Base-by-base conservation (phyloP, 73 alveolate species). In the Paramecium bursaria region DNA sequence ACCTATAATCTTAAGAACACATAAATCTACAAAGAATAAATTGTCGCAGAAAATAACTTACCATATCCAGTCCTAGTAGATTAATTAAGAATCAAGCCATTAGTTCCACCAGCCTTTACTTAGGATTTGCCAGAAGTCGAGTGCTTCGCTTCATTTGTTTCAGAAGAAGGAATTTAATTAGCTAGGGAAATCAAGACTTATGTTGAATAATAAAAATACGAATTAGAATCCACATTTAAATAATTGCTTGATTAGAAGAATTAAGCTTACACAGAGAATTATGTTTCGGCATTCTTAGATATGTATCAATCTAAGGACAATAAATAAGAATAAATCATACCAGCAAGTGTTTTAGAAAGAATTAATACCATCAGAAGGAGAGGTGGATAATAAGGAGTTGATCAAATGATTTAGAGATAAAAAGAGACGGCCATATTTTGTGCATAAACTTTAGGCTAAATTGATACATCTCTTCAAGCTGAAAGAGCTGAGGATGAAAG, bases 181-280 rank as follows among this genome's bases (percentile, higher is more conserved):
- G 33, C 82, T 35, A 67, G 82, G 11, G 82, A 67, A 30, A 67
- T 67, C 27, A 67, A 42, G 13, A 33, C 35, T 3, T 67, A 39
- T 67, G 82, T 67, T 3, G 82, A 67, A 33, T 67, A 67, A 39
- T 39, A 53, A 19, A 67, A 17, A 67, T 67, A 33, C 46, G 33
- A 53, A 35, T 42, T 67, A 9, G 82, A 67, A 67, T 53, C 33
- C 19, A 39, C 82, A 2, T 14, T 67, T 17, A 67, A 47, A 17
- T 21, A 15, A 26, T 22, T 67, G 21, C 35, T 35, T 67, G 48
- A 42, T 67, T 6, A 67, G 44, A 67, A 67, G 44, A 67, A 21
- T 67, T n/a, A 67, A 67, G 82, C 82, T 2, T 67, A 67, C 44
- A 46, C 82, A 19, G 82, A 67, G 57, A 15, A 15, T 0, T 67